Evolutionary conservation across 352 stramenopile species (phyloP).

Genomic region (Phytophthora megakarya): DNA sequence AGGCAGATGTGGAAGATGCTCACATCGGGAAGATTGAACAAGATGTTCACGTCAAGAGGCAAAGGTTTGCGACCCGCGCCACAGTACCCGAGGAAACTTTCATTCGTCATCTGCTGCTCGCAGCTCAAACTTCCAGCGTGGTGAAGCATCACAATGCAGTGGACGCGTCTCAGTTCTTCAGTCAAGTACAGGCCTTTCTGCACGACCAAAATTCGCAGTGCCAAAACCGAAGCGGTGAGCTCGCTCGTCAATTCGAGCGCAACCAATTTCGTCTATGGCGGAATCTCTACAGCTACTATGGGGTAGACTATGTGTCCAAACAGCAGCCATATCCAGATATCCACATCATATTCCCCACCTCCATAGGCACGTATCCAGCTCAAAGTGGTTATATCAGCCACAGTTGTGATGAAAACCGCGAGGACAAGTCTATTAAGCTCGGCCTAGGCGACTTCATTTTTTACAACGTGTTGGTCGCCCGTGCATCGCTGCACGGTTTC

Average conservation of each 20-base stretch:
- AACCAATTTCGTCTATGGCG: constrained; percentile 50
- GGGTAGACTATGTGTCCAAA: constrained; percentile 35
- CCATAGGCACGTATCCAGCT: constrained; percentile 25
- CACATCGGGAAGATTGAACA: constrained; percentile 34
- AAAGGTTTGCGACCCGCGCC: constrained; percentile 21
- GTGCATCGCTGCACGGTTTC: constrained; percentile 93
- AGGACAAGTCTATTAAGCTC: constrained; percentile 87
- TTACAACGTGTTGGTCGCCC: constrained; percentile 96
- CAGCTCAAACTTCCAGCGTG: background rate
- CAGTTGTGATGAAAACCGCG: constrained; percentile 31
- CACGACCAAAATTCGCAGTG: constrained; percentile 45
- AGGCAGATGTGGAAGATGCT: constrained; percentile 76
- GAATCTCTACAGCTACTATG: constrained; percentile 55
- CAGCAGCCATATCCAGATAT: constrained; percentile 43
- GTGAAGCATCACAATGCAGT: constrained; percentile 5
- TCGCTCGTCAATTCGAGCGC: constrained; percentile 38
- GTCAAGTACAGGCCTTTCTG: constrained; percentile 51
- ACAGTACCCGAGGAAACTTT: constrained; percentile 30
- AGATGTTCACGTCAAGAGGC: background rate
- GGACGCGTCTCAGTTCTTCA: constrained; percentile 27
- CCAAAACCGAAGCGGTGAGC: constrained; percentile 30
- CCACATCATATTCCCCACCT: constrained; percentile 32
- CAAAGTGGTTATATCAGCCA: constrained; percentile 14
- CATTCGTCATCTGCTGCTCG: constrained; percentile 23
- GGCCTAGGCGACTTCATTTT: constrained; percentile 98